A percentile compares a stretch with the other conserved stretches of the same genome.
These are phyloP conservation scores for Cucumis hystrix DNA, from an alignment of 306 rosid genomes.

Conservation along the genomic window DNA sequence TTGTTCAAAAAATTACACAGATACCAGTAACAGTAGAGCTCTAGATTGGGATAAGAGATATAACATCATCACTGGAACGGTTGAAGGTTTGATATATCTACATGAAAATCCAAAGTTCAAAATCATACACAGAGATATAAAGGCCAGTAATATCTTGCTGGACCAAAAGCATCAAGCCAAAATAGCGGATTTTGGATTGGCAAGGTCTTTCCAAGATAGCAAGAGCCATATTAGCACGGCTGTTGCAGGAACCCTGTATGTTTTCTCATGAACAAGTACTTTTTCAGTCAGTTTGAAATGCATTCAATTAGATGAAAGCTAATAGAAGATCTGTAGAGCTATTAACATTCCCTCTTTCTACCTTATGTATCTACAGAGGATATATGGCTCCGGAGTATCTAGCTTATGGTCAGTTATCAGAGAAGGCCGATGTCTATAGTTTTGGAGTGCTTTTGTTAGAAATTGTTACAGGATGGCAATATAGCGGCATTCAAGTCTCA, in stretches of 20 bases:
- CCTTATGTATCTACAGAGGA: constrained; percentile 35
- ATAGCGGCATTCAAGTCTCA: constrained; percentile 53
- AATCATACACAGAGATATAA: constrained; percentile 90
- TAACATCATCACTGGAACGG: constrained; percentile 52
- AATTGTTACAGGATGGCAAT: constrained; percentile 53
- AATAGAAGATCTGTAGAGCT: background rate
- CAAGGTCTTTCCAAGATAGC: constrained; percentile 77
- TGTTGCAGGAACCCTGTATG: constrained; percentile 90
- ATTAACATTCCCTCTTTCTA: background rate
- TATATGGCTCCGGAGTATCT: constrained; percentile 96
- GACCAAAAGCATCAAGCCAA: constrained; percentile 65
- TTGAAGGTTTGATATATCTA: constrained; percentile 76
- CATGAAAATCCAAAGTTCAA: constrained; percentile 55
- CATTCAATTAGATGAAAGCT: background rate
- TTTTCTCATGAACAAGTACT: background rate
- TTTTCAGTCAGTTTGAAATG: background rate
- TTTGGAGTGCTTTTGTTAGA: constrained; percentile 75
- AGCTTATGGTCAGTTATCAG: constrained; percentile 89
- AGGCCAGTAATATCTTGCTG: constrained; percentile 78
- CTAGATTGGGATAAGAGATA: constrained; percentile 75
- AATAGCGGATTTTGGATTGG: constrained; percentile 96
- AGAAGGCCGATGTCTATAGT: constrained; percentile 77
- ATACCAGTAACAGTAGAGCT: constrained; percentile 38
- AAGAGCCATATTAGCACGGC: constrained; percentile 91
- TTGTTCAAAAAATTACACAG: constrained; percentile 19